Percentiles rank a stretch among this genome's conserved stretches.
phyloP scores from a whole-genome alignment of 1,139 yeast genomes.

The Debaryomycetaceae sp. region DNA sequence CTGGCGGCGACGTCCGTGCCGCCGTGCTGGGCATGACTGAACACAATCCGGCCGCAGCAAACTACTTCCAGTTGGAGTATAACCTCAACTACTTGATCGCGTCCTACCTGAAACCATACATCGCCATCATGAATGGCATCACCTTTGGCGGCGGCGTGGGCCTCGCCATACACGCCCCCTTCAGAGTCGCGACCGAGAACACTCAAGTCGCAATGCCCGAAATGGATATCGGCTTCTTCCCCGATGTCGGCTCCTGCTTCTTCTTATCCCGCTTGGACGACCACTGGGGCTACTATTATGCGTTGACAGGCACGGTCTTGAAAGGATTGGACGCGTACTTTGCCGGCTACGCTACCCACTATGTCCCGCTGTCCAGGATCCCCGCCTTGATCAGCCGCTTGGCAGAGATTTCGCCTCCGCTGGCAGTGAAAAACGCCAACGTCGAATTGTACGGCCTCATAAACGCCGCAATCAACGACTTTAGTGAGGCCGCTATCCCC shows the following conservation, averaged over 20 bases:
- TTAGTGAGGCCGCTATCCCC: constrained; percentile 57
- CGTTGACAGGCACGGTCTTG: constrained; percentile 75
- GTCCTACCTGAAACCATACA: constrained; percentile 74
- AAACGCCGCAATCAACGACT: constrained; percentile 68
- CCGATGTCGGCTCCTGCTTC: constrained; percentile 92
- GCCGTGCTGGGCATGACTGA: constrained; percentile 44
- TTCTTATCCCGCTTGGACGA: constrained; percentile 78
- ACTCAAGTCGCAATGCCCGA: constrained; percentile 97
- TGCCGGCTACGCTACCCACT: constrained; percentile 87
- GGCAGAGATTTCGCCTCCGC: constrained; percentile 41
- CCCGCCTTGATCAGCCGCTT: constrained; percentile 55
- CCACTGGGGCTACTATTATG: constrained; percentile 73
- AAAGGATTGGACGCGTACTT: constrained; percentile 70
- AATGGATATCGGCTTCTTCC: constrained; percentile 92
- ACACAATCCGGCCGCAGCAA: constrained; percentile 46
- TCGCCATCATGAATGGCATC: constrained; percentile 81
- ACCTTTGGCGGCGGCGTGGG: constrained; percentile 99
- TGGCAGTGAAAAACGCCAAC: constrained; percentile 18
- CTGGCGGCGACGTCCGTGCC: constrained; percentile 92
- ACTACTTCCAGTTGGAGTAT: constrained; percentile 74
- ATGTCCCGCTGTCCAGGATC: constrained; percentile 56
- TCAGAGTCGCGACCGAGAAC: constrained; percentile 82
- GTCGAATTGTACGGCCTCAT: constrained; percentile 47
- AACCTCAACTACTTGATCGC: constrained; percentile 70
- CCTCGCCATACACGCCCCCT: constrained; percentile 82